Conservation (phyloP, 2,329 filamentous ascomycete species). For the Fusarium duplospermum region DNA sequence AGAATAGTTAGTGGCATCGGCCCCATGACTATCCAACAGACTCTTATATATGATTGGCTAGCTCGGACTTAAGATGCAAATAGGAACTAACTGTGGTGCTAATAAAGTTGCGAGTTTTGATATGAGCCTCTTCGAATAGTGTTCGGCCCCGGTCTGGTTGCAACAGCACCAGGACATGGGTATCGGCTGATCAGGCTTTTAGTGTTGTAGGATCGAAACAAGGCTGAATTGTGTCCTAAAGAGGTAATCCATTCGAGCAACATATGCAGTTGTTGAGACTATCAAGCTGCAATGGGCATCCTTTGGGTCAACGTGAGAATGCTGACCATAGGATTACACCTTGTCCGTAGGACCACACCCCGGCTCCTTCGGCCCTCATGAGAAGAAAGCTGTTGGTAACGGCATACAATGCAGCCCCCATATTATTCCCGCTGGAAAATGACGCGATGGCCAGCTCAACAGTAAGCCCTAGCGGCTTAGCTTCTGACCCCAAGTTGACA, state of each 20-base stretch:
- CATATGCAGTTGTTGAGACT: not conserved
- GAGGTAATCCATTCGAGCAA: not conserved
- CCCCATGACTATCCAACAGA: not conserved
- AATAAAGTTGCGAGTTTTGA: not conserved
- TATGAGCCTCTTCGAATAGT: not conserved
- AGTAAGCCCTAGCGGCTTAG: not conserved
- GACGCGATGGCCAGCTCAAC: not conserved
- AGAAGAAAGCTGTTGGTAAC: not conserved
- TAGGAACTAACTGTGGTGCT: not conserved
- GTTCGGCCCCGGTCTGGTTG: not conserved
- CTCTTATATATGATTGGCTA: not conserved
- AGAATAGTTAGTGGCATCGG: no score
- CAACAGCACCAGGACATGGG: not conserved
- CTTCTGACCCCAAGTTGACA: not conserved
- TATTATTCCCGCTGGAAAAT: not conserved
- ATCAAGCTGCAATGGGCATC: not conserved
- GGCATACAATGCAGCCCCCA: not conserved
- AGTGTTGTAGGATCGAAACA: not conserved
- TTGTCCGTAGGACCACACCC: not conserved
- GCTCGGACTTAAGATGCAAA: not conserved
- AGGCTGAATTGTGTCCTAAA: not conserved
- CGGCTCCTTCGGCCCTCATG: not conserved
- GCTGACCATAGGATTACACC: not conserved
- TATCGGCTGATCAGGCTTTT: not conserved
- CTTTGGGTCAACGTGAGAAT: not conserved